A percentile compares a stretch with the other conserved stretches of the same genome.
These are phyloP conservation scores for Neltuma alba DNA, from an alignment of 306 rosid genomes.

Conservation along the genomic window DNA sequence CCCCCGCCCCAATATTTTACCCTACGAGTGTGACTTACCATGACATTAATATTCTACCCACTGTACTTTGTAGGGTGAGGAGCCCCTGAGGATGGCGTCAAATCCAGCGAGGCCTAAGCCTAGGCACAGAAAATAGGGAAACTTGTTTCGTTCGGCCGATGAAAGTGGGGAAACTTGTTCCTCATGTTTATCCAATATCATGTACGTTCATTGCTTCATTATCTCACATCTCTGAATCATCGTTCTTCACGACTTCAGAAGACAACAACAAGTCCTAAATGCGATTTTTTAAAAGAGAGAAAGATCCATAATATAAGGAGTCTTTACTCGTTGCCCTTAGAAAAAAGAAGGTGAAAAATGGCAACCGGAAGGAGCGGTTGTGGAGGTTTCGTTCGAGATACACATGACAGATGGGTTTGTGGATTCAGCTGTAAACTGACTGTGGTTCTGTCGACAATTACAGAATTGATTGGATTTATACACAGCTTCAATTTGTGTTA, in stretches of 20 bases:
- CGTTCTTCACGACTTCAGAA: not conserved
- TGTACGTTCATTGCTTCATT: too few species aligned
- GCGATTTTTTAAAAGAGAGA: not conserved
- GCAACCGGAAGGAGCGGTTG: too few species aligned
- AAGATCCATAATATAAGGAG: not conserved
- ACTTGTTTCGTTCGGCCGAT: not conserved
- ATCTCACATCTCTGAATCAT: not conserved
- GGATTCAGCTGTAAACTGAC: too few species aligned
- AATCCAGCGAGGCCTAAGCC: not conserved
- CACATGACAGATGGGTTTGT: too few species aligned
- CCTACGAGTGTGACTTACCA: too few species aligned
- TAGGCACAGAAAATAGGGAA: not conserved
- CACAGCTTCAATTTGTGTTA: too few species aligned
- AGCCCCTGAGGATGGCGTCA: not conserved
- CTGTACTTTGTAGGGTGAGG: not conserved
- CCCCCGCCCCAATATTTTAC: too few species aligned
- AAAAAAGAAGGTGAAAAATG: not conserved
- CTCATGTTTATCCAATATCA: not conserved
- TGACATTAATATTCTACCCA: not conserved
- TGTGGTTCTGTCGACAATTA: too few species aligned
- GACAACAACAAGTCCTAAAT: not conserved
- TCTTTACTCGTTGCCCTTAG: not conserved
- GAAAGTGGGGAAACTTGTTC: not conserved
- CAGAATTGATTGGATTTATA: too few species aligned
- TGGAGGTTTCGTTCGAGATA: too few species aligned